A percentile compares a stretch with the other conserved stretches of the same genome.
Conservation (phyloP, 192 early-diverging fungal genomes). For the Coemansia sp. region DNA sequence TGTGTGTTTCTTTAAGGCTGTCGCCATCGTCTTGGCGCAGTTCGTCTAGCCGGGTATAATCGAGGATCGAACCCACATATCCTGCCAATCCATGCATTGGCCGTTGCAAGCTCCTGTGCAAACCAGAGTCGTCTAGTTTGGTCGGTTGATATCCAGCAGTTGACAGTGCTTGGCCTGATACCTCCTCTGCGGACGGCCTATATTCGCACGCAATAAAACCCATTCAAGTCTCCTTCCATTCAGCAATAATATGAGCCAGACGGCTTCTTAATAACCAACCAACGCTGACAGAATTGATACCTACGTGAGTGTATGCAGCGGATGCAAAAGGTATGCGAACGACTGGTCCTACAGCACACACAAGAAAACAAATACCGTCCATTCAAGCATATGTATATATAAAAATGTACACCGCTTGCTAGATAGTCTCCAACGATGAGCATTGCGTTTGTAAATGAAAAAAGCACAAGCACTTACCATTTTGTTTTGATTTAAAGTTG, state of each 20-base stretch:
- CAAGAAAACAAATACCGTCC: not conserved
- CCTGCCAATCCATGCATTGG: slow-evolving; percentile 79
- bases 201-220: not conserved
- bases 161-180: not conserved
- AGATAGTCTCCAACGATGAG: not conserved
- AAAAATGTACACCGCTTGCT: not conserved
- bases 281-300: not conserved
- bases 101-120: slow-evolving; percentile 74
- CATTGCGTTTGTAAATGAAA: not conserved
- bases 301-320: slow-evolving; percentile 40
- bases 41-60: slow-evolving; percentile 77
- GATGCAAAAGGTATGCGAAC: slow-evolving; percentile 45
- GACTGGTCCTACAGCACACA: slow-evolving; percentile 32
- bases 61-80: slow-evolving; percentile 84
- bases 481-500: not conserved
- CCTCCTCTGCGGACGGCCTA: slow-evolving; percentile 5
- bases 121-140: slow-evolving; percentile 82
- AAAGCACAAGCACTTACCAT: slow-evolving; percentile 3
- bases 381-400: not conserved
- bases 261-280: not conserved
- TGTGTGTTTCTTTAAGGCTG: slow-evolving; percentile 77
- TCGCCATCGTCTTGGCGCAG: slow-evolving; percentile 87
- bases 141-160: slow-evolving; percentile 70
- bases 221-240: not conserved
- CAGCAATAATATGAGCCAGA: not conserved